phyloP scores from a whole-genome alignment of 208 protist species.

The Novymonas esmeraldas region DNA sequence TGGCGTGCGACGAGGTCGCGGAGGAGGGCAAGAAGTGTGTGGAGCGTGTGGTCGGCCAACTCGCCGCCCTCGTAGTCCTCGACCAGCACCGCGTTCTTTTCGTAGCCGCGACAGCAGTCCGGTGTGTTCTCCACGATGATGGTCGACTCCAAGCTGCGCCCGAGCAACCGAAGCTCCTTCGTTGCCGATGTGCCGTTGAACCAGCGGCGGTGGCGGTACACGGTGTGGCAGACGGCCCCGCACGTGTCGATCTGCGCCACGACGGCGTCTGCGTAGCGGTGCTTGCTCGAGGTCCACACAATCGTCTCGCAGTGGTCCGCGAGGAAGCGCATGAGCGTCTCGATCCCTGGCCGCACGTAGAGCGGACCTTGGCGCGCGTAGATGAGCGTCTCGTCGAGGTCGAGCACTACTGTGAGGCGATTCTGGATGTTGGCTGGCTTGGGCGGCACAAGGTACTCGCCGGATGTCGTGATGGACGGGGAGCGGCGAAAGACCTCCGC shows the following conservation, averaged over 20 bases:
- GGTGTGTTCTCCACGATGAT: conserved; percentile 94
- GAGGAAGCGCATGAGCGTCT: conserved; percentile 82
- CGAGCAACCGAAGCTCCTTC: conserved; percentile 87
- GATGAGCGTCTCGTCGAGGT: conserved; percentile 93
- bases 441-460: conserved; percentile 59
- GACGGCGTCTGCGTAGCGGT: conserved; percentile 87
- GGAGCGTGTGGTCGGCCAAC: conserved; percentile 83
- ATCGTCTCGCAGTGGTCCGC: conserved; percentile 79
- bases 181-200: conserved; percentile 58
- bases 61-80: conserved; percentile 93
- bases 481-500: conserved; percentile 39
- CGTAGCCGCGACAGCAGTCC: conserved; percentile 87
- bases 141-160: conserved; percentile 67
- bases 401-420: conserved; percentile 89
- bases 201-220: conserved; percentile 84
- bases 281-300: conserved; percentile 87
- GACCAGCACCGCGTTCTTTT: conserved; percentile 87
- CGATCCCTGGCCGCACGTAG: conserved; percentile 86
- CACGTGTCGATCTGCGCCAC: conserved; percentile 79
- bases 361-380: conserved; percentile 86
- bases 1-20: conserved; percentile 67
- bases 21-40: conserved; percentile 61
- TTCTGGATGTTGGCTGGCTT: conserved; percentile 44
- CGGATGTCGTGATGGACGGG: conserved; percentile 32
- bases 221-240: conserved; percentile 64